Evolutionary conservation across 768 basidiomycete genomes (phyloP).

Genomic region (Lentinula sp.): DNA sequence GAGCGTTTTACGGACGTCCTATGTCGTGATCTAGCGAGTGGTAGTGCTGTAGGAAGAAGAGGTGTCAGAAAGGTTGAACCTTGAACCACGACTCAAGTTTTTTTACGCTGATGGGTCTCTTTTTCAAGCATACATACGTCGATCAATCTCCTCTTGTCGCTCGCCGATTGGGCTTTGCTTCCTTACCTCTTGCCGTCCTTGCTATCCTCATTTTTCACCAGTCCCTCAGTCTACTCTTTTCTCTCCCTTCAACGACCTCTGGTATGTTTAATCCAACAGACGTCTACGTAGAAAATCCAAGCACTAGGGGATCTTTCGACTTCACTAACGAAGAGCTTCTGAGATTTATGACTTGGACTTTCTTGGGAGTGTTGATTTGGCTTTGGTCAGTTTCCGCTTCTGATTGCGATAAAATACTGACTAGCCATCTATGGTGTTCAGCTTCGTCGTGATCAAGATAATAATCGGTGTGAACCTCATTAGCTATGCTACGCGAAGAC

Average conservation of each 20-base stretch:
- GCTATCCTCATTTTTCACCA: conserved; percentile 72
- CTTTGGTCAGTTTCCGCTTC: conserved; percentile 60
- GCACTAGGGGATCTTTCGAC: conserved; percentile 38
- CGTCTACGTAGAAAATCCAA: conserved; percentile 3
- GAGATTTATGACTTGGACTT: conserved; percentile 57
- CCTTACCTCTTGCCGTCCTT: conserved; percentile 85
- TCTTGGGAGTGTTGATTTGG: conserved; percentile 71
- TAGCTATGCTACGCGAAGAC: conserved; percentile 72
- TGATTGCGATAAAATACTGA: not conserved
- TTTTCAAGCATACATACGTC: conserved; percentile 74
- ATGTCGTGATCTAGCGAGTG: conserved; percentile 86
- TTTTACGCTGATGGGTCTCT: not conserved
- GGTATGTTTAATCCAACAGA: not conserved
- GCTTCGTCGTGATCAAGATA: conserved; percentile 83
- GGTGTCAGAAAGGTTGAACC: conserved; percentile 60
- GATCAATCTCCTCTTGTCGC: conserved; percentile 96
- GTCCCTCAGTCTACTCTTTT: conserved; percentile 56
- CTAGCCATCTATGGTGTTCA: conserved; percentile 16
- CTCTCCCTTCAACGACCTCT: conserved; percentile 34
- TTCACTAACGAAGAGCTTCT: conserved; percentile 43
- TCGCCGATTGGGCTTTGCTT: conserved; percentile 88
- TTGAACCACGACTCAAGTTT: not conserved
- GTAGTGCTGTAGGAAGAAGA: conserved; percentile 61
- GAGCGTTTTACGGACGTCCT: conserved; percentile 93
- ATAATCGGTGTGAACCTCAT: conserved; percentile 88